phyloP scores from a whole-genome alignment of 441 rosid genomes.

The Metrosideros polymorpha region DNA sequence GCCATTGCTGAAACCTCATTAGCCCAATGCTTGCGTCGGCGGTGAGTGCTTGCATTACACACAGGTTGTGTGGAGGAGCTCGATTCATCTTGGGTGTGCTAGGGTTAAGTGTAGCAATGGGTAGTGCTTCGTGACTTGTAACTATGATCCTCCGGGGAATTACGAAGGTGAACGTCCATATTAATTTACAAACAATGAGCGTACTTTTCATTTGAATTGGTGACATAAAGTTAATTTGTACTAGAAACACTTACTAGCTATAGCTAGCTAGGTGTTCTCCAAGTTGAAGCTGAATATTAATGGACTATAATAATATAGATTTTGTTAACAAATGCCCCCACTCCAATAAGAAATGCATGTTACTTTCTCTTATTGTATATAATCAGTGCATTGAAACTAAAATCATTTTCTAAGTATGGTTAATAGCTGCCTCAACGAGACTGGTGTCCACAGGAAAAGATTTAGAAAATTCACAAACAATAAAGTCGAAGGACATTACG shows the following conservation, averaged over 20 bases:
- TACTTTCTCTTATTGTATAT: too few relatives aligned
- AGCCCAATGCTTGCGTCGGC: slow-evolving; percentile 5
- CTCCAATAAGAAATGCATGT: too few relatives aligned
- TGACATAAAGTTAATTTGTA: background rate
- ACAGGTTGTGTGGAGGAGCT: slow-evolving; percentile 21
- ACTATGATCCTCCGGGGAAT: background rate
- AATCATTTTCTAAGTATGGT: too few relatives aligned
- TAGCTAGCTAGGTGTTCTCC: background rate
- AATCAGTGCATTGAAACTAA: too few relatives aligned
- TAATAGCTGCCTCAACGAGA: too few relatives aligned
- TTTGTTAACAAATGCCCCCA: too few relatives aligned
- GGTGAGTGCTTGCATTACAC: slow-evolving; percentile 20
- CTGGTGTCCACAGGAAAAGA: too few relatives aligned
- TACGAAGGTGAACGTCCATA: background rate
- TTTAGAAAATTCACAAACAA: too few relatives aligned
- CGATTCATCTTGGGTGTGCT: background rate
- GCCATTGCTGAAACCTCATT: background rate
- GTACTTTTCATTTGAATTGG: too few relatives aligned
- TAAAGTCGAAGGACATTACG: too few relatives aligned
- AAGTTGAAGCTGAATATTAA: too few relatives aligned
- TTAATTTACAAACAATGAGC: background rate
- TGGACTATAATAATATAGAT: too few relatives aligned
- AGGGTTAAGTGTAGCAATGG: background rate
- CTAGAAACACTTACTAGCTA: background rate
- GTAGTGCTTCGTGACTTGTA: background rate